Conservation (phyloP, 1,139 yeast genomes). For the Scheffersomyces insectosa region DNA sequence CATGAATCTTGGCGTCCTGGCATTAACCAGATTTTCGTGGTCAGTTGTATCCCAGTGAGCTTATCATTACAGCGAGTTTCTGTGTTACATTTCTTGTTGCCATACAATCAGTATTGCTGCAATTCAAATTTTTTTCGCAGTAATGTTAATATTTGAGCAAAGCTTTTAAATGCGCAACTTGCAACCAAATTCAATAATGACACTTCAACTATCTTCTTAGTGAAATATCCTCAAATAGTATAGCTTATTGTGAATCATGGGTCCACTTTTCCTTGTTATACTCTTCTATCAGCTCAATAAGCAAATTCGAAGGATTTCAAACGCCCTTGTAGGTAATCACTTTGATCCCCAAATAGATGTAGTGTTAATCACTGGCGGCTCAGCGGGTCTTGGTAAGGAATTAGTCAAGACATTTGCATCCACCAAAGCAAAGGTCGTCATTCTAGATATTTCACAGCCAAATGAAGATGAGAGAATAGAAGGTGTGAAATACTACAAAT, state of each 20-base stretch:
- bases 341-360: slow-evolving; percentile 55
- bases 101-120: no score
- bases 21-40: no score
- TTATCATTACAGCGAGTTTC: no score
- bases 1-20: no score
- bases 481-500: slow-evolving; percentile 54
- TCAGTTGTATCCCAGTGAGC: background rate
- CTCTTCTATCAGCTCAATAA: slow-evolving; percentile 24
- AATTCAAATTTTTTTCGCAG: no score
- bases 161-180: background rate
- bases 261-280: slow-evolving; percentile 3
- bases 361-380: slow-evolving; percentile 82
- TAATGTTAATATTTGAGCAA: no score
- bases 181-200: background rate
- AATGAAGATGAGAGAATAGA: slow-evolving; percentile 24
- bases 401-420: slow-evolving; percentile 47
- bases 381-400: slow-evolving; percentile 71
- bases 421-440: slow-evolving; percentile 53
- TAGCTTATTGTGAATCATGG: slow-evolving; percentile 1
- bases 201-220: background rate
- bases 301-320: slow-evolving; percentile 30
- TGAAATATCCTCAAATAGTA: background rate
- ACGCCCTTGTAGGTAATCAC: slow-evolving; percentile 47
- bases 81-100: no score
- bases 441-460: slow-evolving; percentile 60